These are phyloP conservation scores for Penicillium goetzii DNA, from an alignment of 495 filamentous ascomycete genomes.

Conservation along the genomic window DNA sequence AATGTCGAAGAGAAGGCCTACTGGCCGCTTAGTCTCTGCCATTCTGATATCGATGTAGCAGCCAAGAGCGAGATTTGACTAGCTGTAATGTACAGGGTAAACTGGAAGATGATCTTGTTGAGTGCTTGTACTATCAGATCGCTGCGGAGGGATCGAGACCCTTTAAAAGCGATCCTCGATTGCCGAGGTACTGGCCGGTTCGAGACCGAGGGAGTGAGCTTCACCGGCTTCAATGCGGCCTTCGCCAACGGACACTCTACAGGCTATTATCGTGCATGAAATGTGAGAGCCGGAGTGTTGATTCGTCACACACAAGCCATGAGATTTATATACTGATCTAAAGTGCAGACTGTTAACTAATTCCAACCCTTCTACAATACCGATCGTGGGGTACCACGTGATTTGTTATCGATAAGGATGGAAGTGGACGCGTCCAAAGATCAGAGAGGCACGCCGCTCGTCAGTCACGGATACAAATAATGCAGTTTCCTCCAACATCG, in stretches of 20 bases:
- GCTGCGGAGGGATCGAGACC: slow-evolving; percentile 14
- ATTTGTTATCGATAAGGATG: slow-evolving; percentile 28
- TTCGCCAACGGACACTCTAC: neutral
- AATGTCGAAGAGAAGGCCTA: slow-evolving; percentile 92
- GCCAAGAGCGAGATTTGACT: neutral
- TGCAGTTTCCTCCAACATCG: slow-evolving; percentile 6
- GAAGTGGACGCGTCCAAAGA: slow-evolving; percentile 8
- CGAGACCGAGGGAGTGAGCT: slow-evolving; percentile 11
- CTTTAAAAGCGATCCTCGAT: slow-evolving; percentile 18
- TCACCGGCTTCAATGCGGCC: neutral
- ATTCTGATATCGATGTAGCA: slow-evolving; percentile 26
- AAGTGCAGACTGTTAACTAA: neutral
- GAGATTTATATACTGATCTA: neutral
- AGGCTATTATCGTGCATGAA: neutral
- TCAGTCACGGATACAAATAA: neutral
- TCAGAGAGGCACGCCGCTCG: slow-evolving; percentile 4
- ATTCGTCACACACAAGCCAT: neutral
- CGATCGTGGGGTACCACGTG: slow-evolving; percentile 17
- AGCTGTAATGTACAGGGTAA: neutral
- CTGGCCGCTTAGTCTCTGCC: slow-evolving; percentile 55
- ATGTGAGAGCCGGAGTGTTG: neutral
- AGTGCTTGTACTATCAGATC: slow-evolving; percentile 3
- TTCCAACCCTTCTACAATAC: neutral
- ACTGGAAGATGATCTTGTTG: neutral
- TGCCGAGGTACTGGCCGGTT: slow-evolving; percentile 28